A percentile compares a stretch with the other conserved stretches of the same genome.
These are phyloP conservation scores for Periconia digitata DNA, from an alignment of 2,329 filamentous ascomycete species.

Conservation along the genomic window DNA sequence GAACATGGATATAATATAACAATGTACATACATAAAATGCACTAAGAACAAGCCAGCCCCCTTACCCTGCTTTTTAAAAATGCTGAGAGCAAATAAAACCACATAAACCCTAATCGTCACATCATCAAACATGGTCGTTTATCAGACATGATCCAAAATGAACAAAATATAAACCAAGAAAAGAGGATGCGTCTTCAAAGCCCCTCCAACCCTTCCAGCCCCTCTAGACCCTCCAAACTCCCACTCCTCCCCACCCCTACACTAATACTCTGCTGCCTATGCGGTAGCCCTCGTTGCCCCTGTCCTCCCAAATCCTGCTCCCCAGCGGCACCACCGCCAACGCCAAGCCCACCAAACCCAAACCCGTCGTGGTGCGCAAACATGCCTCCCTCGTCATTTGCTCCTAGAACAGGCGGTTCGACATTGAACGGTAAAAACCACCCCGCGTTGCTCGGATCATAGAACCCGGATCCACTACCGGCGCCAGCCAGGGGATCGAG, in stretches of 20 bases:
- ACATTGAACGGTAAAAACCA: slow-evolving; percentile 96
- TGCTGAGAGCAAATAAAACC: no score
- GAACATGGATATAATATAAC: no score
- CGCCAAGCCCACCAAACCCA: slow-evolving; percentile 25
- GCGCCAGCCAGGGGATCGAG: slow-evolving; percentile 33
- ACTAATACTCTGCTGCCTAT: slow-evolving; percentile 1
- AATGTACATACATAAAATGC: no score
- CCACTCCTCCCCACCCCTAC: neutral
- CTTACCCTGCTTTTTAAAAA: no score
- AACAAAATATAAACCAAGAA: no score
- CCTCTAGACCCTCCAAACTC: slow-evolving; percentile 6
- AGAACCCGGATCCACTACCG: slow-evolving; percentile 22
- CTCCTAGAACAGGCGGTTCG: slow-evolving; percentile 62
- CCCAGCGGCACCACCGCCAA: slow-evolving; percentile 6
- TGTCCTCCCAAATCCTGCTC: slow-evolving; percentile 22
- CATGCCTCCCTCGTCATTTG: slow-evolving; percentile 42
- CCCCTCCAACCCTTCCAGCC: neutral
- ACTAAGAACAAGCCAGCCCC: no score
- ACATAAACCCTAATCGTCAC: no score
- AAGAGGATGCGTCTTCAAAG: no score
- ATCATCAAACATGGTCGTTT: no score
- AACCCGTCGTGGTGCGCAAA: slow-evolving; percentile 20
- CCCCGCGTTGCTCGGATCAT: slow-evolving; percentile 57
- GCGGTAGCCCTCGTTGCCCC: neutral
- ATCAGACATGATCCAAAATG: no score